Conservation (phyloP, 129 eudicot species). For the Deinandra increscens region DNA sequence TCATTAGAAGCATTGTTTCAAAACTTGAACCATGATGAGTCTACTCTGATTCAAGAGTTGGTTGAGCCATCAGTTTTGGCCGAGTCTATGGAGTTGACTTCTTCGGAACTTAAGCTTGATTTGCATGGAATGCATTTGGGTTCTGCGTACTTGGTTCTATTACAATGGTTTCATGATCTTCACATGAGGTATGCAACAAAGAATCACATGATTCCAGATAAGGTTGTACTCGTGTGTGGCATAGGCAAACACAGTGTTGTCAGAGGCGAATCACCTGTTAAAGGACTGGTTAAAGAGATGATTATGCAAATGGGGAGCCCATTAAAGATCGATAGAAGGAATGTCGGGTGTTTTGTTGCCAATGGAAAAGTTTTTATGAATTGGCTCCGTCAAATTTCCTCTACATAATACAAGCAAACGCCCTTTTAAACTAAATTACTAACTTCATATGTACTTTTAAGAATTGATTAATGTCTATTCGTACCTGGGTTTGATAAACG, state of each 20-base stretch:
- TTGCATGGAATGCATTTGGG: conserved; percentile 89
- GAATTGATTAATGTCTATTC: no score
- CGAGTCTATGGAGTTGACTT: conserved; percentile 50
- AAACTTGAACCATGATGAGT: conserved; percentile 41
- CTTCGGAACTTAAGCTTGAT: conserved; percentile 67
- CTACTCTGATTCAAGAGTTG: conserved; percentile 49
- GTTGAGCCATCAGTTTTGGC: conserved; percentile 46
- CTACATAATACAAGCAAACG: conserved; percentile 3
- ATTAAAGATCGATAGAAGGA: conserved; percentile 63
- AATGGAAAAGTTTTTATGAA: conserved; percentile 56
- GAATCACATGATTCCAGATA: conserved; percentile 39
- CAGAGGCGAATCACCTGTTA: conserved; percentile 69
- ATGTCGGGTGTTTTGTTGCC: conserved; percentile 69
- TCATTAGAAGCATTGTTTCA: conserved; percentile 49
- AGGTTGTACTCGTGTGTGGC: conserved; percentile 68
- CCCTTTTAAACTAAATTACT: neutral
- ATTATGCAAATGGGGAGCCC: conserved; percentile 56
- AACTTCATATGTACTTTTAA: neutral
- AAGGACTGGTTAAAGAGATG: conserved; percentile 58
- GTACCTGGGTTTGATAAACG: neutral
- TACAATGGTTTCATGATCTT: conserved; percentile 70
- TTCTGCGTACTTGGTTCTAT: conserved; percentile 55
- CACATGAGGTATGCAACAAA: conserved; percentile 30
- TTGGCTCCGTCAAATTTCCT: conserved; percentile 47
- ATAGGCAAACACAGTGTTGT: conserved; percentile 66